These are phyloP conservation scores for Eucalyptus cladocalyx DNA, from an alignment of 345 rosid genomes.

Conservation along the genomic window DNA sequence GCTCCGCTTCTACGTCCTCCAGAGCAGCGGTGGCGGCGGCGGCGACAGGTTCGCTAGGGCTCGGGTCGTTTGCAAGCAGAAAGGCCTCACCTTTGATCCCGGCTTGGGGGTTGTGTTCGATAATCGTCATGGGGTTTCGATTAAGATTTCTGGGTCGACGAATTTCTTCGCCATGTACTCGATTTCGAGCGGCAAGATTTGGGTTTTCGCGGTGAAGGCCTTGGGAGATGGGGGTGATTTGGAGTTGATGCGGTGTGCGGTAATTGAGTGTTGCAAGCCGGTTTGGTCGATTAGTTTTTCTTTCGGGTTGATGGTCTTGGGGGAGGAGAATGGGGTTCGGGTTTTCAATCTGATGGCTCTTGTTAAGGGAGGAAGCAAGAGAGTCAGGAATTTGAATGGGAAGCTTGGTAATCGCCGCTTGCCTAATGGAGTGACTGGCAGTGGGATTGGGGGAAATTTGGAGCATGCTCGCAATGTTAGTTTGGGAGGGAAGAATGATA, in stretches of 20 bases:
- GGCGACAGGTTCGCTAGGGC: constrained; percentile 26
- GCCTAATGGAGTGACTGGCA: constrained; percentile 24
- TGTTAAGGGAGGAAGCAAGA: constrained; percentile 36
- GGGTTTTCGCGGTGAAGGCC: constrained; percentile 45
- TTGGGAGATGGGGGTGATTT: constrained; percentile 12
- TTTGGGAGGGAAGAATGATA: constrained; percentile 31
- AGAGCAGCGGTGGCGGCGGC: background rate
- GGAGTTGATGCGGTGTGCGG: constrained; percentile 68
- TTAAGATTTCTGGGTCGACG: constrained; percentile 53
- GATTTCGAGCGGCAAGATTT: constrained; percentile 39
- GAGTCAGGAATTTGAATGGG: constrained; percentile 14
- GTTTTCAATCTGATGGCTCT: constrained; percentile 48
- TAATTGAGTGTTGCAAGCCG: constrained; percentile 51
- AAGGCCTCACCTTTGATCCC: constrained; percentile 39
- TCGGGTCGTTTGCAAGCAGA: constrained; percentile 45
- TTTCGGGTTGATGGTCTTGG: constrained; percentile 51
- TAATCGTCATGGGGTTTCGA: constrained; percentile 41
- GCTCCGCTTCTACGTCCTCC: constrained; percentile 31
- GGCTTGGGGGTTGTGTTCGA: constrained; percentile 50
- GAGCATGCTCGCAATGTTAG: constrained; percentile 18
- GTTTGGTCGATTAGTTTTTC: constrained; percentile 52
- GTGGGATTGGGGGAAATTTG: background rate
- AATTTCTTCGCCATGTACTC: constrained; percentile 62
- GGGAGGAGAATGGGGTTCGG: constrained; percentile 65
- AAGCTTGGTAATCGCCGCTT: constrained; percentile 11